These are phyloP conservation scores for Dendrocalamus latiflorus DNA, from an alignment of 202 grass and related monocot genomes.

Conservation along the genomic window DNA sequence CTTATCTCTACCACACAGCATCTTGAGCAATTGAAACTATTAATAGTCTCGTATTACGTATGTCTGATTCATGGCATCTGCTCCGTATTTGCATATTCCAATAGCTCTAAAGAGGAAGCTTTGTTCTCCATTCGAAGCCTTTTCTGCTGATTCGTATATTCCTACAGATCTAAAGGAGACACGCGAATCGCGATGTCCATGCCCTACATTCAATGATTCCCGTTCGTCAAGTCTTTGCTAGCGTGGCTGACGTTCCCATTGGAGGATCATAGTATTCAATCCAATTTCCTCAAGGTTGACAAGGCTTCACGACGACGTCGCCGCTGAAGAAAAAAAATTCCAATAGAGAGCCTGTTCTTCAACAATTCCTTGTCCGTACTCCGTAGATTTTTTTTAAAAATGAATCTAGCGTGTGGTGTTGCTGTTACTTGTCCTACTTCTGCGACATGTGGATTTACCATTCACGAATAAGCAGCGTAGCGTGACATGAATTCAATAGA, in stretches of 20 bases:
- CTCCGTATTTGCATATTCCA: not conserved
- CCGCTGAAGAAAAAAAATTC: not conserved
- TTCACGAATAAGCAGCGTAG: not conserved
- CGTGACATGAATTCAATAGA: not conserved
- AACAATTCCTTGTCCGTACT: not conserved
- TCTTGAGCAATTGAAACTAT: no score
- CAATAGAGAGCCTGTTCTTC: no score
- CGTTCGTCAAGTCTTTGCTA: slow-evolving; percentile 1
- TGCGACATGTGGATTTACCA: not conserved
- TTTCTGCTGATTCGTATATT: not conserved
- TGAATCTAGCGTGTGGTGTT: not conserved
- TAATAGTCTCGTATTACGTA: no score
- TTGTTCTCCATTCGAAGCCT: not conserved
- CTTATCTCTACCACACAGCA: no score
- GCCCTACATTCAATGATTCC: not conserved
- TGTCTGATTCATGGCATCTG: no score
- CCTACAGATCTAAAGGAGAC: not conserved
- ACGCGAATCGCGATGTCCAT: no score
- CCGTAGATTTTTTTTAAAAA: not conserved
- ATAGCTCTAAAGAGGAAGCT: not conserved
- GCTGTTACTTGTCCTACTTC: not conserved
- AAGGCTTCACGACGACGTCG: not conserved
- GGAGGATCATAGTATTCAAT: not conserved
- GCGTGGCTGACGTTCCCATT: not conserved
- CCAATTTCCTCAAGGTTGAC: not conserved